These are phyloP conservation scores for Oryza punctata DNA, from an alignment of 176 grass and related monocot genomes.

Conservation along the genomic window DNA sequence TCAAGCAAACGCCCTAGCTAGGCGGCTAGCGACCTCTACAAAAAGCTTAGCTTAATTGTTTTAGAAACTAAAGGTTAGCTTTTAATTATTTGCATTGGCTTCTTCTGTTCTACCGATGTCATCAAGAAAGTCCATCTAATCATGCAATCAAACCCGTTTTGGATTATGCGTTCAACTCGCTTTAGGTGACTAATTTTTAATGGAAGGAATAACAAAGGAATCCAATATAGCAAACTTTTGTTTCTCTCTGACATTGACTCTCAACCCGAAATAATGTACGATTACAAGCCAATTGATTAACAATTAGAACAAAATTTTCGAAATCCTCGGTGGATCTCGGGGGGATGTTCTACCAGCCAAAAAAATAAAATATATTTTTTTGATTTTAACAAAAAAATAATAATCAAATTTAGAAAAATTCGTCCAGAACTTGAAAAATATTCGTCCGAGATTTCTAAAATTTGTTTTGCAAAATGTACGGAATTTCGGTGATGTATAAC, in stretches of 20 bases:
- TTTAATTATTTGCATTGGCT: not conserved
- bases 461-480: too few species aligned
- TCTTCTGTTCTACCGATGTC: not conserved
- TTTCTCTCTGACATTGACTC: not conserved
- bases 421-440: too few species aligned
- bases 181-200: not conserved
- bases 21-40: not conserved
- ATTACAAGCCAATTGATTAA: not conserved
- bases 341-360: too few species aligned
- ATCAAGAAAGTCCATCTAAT: constrained; percentile 1
- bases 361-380: too few species aligned
- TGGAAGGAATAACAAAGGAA: not conserved
- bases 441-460: too few species aligned
- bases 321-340: too few species aligned
- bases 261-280: not conserved
- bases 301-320: too few species aligned
- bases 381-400: too few species aligned
- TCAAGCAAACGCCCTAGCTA: not conserved
- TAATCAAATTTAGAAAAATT: too few species aligned
- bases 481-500: too few species aligned
- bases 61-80: not conserved
- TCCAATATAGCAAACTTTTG: not conserved
- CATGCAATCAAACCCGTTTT: constrained; percentile 22
- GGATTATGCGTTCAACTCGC: not conserved
- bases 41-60: not conserved